A percentile compares a stretch with the other conserved stretches of the same genome.
Evolutionary conservation across 495 filamentous ascomycete genomes (phyloP).

Genomic region (Hypoxylon crocopeplum): DNA sequence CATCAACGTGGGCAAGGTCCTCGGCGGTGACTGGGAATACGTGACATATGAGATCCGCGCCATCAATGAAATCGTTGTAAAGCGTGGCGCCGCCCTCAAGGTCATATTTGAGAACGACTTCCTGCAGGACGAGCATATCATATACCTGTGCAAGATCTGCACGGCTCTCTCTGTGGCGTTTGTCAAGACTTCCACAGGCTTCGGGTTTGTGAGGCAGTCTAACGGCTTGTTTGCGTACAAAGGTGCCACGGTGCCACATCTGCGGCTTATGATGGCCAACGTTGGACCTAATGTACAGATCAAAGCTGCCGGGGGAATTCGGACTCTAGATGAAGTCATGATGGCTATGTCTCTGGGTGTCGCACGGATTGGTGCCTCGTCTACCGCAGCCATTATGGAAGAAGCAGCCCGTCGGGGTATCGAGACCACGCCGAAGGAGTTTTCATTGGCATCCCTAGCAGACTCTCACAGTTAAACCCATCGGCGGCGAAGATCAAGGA

Average conservation of each 20-base stretch:
- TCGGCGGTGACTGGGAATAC: constrained; percentile 62
- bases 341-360: constrained; percentile 49
- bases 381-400: constrained; percentile 60
- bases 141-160: constrained; percentile 59
- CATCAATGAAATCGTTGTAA: constrained; percentile 55
- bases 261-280: constrained; percentile 61
- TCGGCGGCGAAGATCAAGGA: too few relatives aligned
- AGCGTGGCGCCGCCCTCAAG: constrained; percentile 55
- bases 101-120: constrained; percentile 67
- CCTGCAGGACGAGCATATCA: constrained; percentile 53
- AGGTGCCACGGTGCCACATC: constrained; percentile 55
- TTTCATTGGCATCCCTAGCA: too few relatives aligned
- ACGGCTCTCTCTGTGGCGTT: constrained; percentile 56
- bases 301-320: constrained; percentile 64
- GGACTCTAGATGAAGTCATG: constrained; percentile 54
- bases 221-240: constrained; percentile 58
- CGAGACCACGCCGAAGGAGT: constrained; percentile 41
- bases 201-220: constrained; percentile 62
- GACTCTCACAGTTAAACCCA: too few relatives aligned
- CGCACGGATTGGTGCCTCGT: constrained; percentile 59
- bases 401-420: constrained; percentile 61
- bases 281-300: constrained; percentile 54
- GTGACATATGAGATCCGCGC: constrained; percentile 56
- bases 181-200: constrained; percentile 65
- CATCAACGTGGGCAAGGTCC: constrained; percentile 64